Evolutionary conservation across 2,329 filamentous ascomycete species (phyloP).

Genomic region (Epicoccum nigrum): DNA sequence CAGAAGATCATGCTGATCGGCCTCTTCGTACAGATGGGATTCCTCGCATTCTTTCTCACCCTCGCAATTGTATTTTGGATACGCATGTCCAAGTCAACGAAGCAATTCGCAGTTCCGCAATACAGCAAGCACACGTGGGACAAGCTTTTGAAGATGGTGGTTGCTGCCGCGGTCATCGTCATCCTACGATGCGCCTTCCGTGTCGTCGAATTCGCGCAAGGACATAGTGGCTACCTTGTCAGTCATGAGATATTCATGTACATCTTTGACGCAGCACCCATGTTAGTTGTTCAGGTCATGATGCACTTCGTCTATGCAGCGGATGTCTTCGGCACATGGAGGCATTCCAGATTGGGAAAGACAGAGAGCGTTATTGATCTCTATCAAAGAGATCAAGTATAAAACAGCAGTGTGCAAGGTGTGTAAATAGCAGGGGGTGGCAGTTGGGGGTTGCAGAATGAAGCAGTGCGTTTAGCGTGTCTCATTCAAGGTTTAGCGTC

Average conservation of each 20-base stretch:
- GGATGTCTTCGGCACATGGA: constrained; percentile 23
- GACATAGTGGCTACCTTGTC: constrained; percentile 53
- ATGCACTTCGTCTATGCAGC: constrained; percentile 31
- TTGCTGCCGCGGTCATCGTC: constrained; percentile 54
- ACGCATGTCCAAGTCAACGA: constrained; percentile 26
- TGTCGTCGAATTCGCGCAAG: constrained; percentile 55
- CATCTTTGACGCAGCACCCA: constrained; percentile 53
- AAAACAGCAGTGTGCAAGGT: background rate
- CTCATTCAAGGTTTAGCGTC: too few species aligned
- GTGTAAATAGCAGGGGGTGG: too few species aligned
- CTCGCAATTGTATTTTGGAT: constrained; percentile 30
- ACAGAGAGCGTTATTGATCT: constrained; percentile 28
- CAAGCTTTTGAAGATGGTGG: constrained; percentile 51
- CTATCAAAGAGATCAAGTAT: constrained; percentile 19
- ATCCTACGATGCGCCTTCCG: constrained; percentile 57
- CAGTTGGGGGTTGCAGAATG: too few species aligned
- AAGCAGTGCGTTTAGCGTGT: too few species aligned
- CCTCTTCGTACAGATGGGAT: constrained; percentile 32
- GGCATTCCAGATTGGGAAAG: constrained; percentile 16
- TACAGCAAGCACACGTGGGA: constrained; percentile 45
- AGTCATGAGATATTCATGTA: constrained; percentile 54
- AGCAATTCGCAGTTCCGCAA: constrained; percentile 20
- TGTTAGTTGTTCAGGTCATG: constrained; percentile 51
- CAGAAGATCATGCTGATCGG: constrained; percentile 33
- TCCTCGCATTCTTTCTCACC: constrained; percentile 32